Evolutionary conservation across 306 rosid genomes (phyloP).

Genomic region (Dryas drummondii): DNA sequence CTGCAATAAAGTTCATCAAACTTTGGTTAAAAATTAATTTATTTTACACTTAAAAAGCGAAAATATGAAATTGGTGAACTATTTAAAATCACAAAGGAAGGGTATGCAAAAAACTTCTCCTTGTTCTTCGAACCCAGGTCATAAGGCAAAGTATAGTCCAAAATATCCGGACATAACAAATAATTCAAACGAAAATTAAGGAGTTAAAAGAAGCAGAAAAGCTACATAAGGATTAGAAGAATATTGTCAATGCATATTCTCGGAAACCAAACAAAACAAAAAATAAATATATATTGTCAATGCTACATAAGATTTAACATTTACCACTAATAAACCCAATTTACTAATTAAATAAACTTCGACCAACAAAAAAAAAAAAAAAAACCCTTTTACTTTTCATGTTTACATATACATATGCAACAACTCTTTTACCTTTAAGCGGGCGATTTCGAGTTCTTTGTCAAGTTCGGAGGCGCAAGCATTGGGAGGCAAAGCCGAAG

Average conservation of each 20-base stretch:
- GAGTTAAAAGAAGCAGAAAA: neutral
- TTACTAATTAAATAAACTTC: neutral
- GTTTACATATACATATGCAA: neutral
- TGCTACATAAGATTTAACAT: neutral
- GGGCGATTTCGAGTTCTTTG: constrained; percentile 48
- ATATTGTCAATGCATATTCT: neutral
- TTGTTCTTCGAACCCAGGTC: neutral
- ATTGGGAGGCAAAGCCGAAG: constrained; percentile 14
- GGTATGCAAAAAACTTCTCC: neutral
- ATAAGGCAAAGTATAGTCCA: neutral
- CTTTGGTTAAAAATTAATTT: neutral
- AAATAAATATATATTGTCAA: neutral
- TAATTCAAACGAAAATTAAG: neutral
- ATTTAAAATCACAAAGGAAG: neutral
- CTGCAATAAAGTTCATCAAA: constrained; percentile 48
- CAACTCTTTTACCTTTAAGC: constrained; percentile 53
- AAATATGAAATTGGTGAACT: neutral
- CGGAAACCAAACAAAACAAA: neutral
- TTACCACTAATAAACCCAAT: neutral
- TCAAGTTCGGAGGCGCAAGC: constrained; percentile 12
- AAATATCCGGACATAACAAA: neutral
- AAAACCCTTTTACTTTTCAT: neutral
- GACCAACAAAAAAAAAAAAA: no score
- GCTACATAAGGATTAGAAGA: no score
- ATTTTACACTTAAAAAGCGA: neutral